Base-by-base conservation (phyloP, 164 flowering plant species). In the Vitis labrusca region DNA sequence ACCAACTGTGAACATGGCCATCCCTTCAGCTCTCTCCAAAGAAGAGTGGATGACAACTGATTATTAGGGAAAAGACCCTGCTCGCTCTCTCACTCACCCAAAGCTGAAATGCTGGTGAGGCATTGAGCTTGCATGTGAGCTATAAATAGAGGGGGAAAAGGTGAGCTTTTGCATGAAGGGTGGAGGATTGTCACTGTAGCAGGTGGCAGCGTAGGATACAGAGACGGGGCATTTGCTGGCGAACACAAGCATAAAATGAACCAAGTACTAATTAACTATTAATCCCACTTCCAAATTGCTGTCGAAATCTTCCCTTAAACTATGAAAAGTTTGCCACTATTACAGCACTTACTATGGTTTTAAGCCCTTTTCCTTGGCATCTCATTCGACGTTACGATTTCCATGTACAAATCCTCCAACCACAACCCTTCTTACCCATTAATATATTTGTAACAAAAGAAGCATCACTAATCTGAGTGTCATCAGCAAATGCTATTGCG, bases 1-100 rank as follows among this genome's bases (percentile, higher is more conserved):
- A 70, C 76, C 44, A 37, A 37, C 48, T 13, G 69, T 10, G 62
- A 79, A 71, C 55, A 73, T 1, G 10, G 76, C 81, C 83, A 82
- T 82, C 64, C 66, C 64, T 59, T 3, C 5, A 13, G 37, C 29
- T 55, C 61, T 61, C 58, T 62, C 61, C 44, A 37, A 37, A 37
- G 44, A 37, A 37, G 7, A 14, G 11, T 13, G 59, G 56, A 53
- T 13, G 56, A 14, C 14, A 13, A n/a, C 8, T 12, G n/a, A 5
- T 11, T 1, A 12, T 13, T 13, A 53, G n/a, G n/a, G 56, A 14
- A 53, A 53, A 53, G 7, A 5, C 56, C 56, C 1, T n/a, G 9
- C 27, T 56, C 27, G 3, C 19, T 8, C 30, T 37, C 44, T 37
- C 44, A 37, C 44, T 37, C 44, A 0, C 44, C 7, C 44, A 6